phyloP scores from a whole-genome alignment of 2,329 filamentous ascomycete genomes.

The Chrysoporthe puriensis region DNA sequence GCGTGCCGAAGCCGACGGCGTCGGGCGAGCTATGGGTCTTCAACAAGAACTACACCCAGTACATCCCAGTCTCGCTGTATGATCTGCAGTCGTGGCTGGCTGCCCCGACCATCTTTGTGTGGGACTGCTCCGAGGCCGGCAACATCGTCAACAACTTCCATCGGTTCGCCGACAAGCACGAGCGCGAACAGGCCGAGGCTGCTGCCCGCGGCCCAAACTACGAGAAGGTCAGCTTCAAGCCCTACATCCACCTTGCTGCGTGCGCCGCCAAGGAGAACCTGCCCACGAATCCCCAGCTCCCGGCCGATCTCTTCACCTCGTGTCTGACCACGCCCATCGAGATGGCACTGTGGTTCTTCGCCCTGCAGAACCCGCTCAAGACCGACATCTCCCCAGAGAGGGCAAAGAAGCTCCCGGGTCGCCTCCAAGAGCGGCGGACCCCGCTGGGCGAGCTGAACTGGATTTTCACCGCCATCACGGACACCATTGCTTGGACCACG shows the following conservation, averaged over 20 bases:
- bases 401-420: slow-evolving; percentile 86
- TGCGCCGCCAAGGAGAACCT: slow-evolving; percentile 90
- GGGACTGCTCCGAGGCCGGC: slow-evolving; percentile 95
- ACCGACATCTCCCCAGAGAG: slow-evolving; percentile 75
- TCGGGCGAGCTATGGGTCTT: slow-evolving; percentile 99
- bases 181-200: slow-evolving; percentile 81
- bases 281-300: slow-evolving; percentile 90
- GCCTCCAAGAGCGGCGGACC: slow-evolving; percentile 89
- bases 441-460: slow-evolving; percentile 96
- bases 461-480: slow-evolving; percentile 99
- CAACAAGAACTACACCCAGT: slow-evolving; percentile 98
- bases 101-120: slow-evolving; percentile 94
- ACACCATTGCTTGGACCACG: slow-evolving; percentile 98
- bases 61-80: slow-evolving; percentile 94
- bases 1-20: slow-evolving; percentile 91
- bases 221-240: slow-evolving; percentile 71
- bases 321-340: slow-evolving; percentile 97
- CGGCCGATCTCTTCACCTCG: slow-evolving; percentile 93
- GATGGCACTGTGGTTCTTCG: slow-evolving; percentile 95
- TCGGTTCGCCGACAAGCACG: slow-evolving; percentile 91
- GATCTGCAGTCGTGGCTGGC: slow-evolving; percentile 96
- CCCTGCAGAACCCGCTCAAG: slow-evolving; percentile 82
- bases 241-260: slow-evolving; percentile 87
- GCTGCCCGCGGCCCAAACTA: slow-evolving; percentile 80
- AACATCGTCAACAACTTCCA: slow-evolving; percentile 96